Evolutionary conservation across 225 moss, liverwort and hornwort species (phyloP), one percentile per base, ranked within the genome.

Genomic region (Thuidium tamariscinum): DNA sequence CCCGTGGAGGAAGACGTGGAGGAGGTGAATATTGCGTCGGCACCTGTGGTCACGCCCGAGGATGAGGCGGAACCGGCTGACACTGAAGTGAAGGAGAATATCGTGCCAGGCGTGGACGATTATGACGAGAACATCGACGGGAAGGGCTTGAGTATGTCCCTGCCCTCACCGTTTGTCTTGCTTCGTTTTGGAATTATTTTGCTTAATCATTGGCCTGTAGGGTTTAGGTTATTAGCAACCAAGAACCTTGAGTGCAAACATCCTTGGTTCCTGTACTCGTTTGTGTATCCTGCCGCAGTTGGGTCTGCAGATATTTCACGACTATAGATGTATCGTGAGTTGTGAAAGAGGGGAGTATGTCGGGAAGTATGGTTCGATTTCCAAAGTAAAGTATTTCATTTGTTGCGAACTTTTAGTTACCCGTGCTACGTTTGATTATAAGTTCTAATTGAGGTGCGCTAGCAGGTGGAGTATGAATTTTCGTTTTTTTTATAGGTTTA

Each of bases 111-210:
- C 32, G 88, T 86, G 67, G 92, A 92, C 55, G 92, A 92, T 76
- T 89, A 90, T 49, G 93, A 91, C 77, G 93, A 93, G 82, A 87
- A 90, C 39, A 89, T 88, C 48, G 93, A 93, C 80, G 93, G 93
- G 14, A 92, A 93, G 73, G 93, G 93, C 27, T 89, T 92, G 90
- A 93, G 93, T 93, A 93, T 83, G 51, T 62, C 44, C 73, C 27
- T 73, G 20, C 18, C 32, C 62, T 46, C 29, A 27, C 14, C 32
- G 26, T 51, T 70, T 67, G 36, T 41, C 51, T 75, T 76, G 54
- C 16, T 25, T 55, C n/a, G 36, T 5, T 55, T 55, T 36, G 36
- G 16, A 25, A 76, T 76, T 36, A 1, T 36, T 25, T 15, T 54
- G 54, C n/a, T 76, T 55, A 25, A 36, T 22, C 12, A 62, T 51